Evolutionary conservation across 1,139 yeast genomes (phyloP).

Genomic region (Hyphopichia wangnamkhiaoensis): DNA sequence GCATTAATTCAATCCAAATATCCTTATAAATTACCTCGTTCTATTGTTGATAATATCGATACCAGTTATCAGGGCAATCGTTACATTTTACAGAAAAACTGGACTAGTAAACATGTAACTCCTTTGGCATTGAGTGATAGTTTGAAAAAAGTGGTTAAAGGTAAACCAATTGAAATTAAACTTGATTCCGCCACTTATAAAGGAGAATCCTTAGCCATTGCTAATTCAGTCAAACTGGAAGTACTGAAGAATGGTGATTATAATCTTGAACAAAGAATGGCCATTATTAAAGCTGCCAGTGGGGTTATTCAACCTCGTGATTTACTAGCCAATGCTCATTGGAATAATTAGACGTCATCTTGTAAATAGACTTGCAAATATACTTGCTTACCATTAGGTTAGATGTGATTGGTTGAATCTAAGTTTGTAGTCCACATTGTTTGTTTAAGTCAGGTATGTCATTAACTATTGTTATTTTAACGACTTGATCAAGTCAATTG

Average conservation of each 20-base stretch:
- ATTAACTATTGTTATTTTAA: too few relatives aligned
- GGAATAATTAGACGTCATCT: conserved; percentile 19
- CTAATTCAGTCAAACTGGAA: conserved; percentile 20
- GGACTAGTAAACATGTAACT: conserved; percentile 19
- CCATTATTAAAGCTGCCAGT: conserved; percentile 29
- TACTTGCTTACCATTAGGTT: too few relatives aligned
- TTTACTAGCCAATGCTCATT: conserved; percentile 33
- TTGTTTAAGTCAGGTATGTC: too few relatives aligned
- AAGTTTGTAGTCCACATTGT: too few relatives aligned
- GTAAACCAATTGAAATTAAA: conserved; percentile 23
- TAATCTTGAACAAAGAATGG: conserved; percentile 26
- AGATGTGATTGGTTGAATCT: too few relatives aligned
- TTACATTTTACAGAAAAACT: conserved; percentile 38
- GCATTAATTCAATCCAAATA: conserved; percentile 41
- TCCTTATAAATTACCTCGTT: conserved; percentile 44
- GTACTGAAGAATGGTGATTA: conserved; percentile 36
- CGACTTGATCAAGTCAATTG: too few relatives aligned
- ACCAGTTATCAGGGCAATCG: conserved; percentile 20
- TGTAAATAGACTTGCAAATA: neutral
- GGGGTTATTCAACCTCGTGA: conserved; percentile 27
- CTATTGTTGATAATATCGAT: conserved; percentile 30
- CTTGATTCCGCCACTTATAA: conserved; percentile 10
- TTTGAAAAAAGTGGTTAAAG: conserved; percentile 35
- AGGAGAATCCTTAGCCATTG: conserved; percentile 14
- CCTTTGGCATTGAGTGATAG: conserved; percentile 11